Conservation (phyloP, 2,329 filamentous ascomycete species). For the Aspergillus pseudoglaucus region DNA sequence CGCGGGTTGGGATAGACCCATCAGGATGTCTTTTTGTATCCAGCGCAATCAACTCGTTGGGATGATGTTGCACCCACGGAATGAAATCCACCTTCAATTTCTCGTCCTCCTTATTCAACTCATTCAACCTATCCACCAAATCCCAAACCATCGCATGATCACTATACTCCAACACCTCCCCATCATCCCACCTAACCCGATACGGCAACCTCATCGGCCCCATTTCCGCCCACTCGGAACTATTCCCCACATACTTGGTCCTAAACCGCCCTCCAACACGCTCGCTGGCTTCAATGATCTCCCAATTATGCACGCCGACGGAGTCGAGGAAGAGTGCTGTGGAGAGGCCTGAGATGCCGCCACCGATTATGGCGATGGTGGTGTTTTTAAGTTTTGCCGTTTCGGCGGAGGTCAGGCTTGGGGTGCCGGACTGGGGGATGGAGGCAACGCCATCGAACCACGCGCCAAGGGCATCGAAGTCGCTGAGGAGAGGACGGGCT, state of each 20-base stretch:
- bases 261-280: constrained; percentile 39
- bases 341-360: constrained; percentile 36
- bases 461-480: constrained; percentile 17
- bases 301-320: constrained; percentile 40
- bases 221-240: constrained; percentile 24
- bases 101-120: constrained; percentile 16
- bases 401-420: constrained; percentile 1
- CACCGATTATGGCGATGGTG: constrained; percentile 23
- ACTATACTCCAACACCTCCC: constrained; percentile 15
- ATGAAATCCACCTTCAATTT: constrained; percentile 22
- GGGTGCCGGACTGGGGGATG: constrained; percentile 8
- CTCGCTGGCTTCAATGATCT: constrained; percentile 38
- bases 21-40: constrained; percentile 15
- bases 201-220: constrained; percentile 22
- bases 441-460: constrained; percentile 22
- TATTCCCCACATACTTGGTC: constrained; percentile 33
- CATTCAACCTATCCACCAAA: constrained; percentile 16
- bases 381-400: constrained; percentile 8
- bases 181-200: constrained; percentile 14
- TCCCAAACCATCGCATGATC: constrained; percentile 21
- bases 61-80: constrained; percentile 18
- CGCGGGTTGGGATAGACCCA: constrained; percentile 18
- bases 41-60: constrained; percentile 24
- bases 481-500: constrained; percentile 9
- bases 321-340: constrained; percentile 40